A percentile compares a stretch with the other conserved stretches of the same genome.
Conservation (phyloP, 768 basidiomycete species). For the Boletus eberwhitei region DNA sequence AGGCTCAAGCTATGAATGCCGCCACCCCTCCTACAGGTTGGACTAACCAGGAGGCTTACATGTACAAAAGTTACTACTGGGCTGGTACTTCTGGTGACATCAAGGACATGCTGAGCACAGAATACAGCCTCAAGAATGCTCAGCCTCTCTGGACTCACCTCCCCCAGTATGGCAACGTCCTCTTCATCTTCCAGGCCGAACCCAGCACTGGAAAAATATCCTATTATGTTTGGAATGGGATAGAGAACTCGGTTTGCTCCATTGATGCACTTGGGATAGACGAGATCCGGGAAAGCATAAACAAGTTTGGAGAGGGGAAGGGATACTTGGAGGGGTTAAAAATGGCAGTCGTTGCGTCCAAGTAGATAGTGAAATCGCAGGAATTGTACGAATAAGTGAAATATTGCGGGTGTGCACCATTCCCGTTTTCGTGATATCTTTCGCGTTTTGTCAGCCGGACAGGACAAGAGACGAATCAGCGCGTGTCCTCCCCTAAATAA, state of each 20-base stretch:
- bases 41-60: neutral
- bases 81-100: neutral
- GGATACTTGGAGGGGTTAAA: neutral
- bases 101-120: neutral
- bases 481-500: neutral
- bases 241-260: neutral
- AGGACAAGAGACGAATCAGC: neutral
- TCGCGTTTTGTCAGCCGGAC: too few relatives aligned
- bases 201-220: neutral
- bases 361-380: neutral
- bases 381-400: neutral
- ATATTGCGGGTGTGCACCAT: too few relatives aligned
- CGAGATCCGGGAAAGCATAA: neutral
- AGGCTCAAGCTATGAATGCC: neutral
- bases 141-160: neutral
- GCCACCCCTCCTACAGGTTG: neutral
- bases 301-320: neutral
- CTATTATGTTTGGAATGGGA: constrained; percentile 5
- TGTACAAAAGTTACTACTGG: neutral
- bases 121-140: neutral
- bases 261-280: neutral
- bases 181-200: constrained; percentile 2
- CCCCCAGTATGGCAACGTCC: neutral
- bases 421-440: too few relatives aligned
- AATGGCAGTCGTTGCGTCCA: neutral